Conservation (phyloP, 257 asterid species). For the Salvia splendens region DNA sequence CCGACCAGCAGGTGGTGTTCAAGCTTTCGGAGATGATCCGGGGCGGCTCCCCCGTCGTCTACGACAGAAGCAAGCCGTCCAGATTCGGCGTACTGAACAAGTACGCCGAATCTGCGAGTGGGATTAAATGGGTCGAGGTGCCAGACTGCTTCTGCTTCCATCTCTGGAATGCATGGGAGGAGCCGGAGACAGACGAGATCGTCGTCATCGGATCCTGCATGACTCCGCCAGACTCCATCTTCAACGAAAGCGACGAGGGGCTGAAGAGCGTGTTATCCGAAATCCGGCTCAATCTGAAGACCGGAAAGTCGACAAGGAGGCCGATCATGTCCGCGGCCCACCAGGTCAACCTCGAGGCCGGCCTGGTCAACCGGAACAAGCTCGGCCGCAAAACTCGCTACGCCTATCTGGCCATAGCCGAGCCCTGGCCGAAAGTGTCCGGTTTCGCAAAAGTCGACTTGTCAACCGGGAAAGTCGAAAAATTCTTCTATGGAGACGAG, state of each 20-base stretch:
- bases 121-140: constrained; percentile 73
- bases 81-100: constrained; percentile 76
- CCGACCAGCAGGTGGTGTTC: constrained; percentile 97
- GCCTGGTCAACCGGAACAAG: constrained; percentile 89
- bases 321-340: constrained; percentile 55
- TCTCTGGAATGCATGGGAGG: constrained; percentile 99
- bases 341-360: constrained; percentile 90
- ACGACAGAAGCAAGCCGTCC: constrained; percentile 59
- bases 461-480: constrained; percentile 64
- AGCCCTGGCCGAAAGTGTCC: constrained; percentile 99
- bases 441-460: constrained; percentile 94
- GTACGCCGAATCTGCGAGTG: constrained; percentile 47
- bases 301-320: constrained; percentile 69
- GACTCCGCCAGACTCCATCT: constrained; percentile 99
- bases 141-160: constrained; percentile 96
- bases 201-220: constrained; percentile 96
- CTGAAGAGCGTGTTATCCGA: constrained; percentile 80
- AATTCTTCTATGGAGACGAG: constrained; percentile 70
- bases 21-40: constrained; percentile 85
- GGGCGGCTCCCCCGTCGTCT: constrained; percentile 95
- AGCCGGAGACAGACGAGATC: constrained; percentile 68
- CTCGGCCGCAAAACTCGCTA: constrained; percentile 81
- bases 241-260: constrained; percentile 87
- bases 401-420: constrained; percentile 88
- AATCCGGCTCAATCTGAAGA: constrained; percentile 70